A percentile compares a stretch with the other conserved stretches of the same genome.
These are phyloP conservation scores for Spinellus fusiger DNA, from an alignment of 192 early-diverging fungal genomes.

Conservation along the genomic window DNA sequence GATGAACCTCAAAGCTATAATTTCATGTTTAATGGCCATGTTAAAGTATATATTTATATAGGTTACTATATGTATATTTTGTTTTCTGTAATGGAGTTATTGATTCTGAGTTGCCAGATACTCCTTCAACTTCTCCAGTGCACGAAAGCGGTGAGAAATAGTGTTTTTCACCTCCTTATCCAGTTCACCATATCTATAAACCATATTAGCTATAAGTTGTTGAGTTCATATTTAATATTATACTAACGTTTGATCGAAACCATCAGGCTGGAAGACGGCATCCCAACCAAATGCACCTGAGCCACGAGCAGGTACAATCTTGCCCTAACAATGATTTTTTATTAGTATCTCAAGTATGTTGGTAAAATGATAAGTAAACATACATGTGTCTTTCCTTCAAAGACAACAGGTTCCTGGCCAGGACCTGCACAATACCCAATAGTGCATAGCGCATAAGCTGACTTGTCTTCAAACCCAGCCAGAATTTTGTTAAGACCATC, in stretches of 20 bases:
- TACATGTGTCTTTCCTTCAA: slow-evolving; percentile 78
- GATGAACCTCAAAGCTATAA: too few relatives aligned
- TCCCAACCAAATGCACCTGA: slow-evolving; percentile 92
- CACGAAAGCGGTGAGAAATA: slow-evolving; percentile 83
- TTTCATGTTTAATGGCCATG: too few relatives aligned
- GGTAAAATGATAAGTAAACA: too few relatives aligned
- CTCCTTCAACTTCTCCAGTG: slow-evolving; percentile 69
- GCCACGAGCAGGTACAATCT: slow-evolving; percentile 82
- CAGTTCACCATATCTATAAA: slow-evolving; percentile 82
- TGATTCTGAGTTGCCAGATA: too few relatives aligned
- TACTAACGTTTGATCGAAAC: slow-evolving; percentile 52
- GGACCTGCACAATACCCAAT: slow-evolving; percentile 84
- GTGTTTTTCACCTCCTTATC: slow-evolving; percentile 75
- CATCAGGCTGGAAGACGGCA: slow-evolving; percentile 87
- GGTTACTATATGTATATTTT: too few relatives aligned
- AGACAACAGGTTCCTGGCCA: slow-evolving; percentile 73
- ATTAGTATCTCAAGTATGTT: neutral
- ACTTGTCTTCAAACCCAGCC: slow-evolving; percentile 80
- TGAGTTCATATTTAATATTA: neutral
- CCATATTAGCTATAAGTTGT: neutral
- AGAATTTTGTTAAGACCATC: slow-evolving; percentile 82
- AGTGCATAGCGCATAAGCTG: slow-evolving; percentile 86
- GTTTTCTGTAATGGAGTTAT: too few relatives aligned
- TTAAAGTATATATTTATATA: too few relatives aligned
- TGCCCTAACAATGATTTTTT: slow-evolving; percentile 39